Percentiles rank a stretch among this genome's conserved stretches.
These are phyloP conservation scores for Karstenula rhodostoma DNA, from an alignment of 2,329 filamentous ascomycete species.

Conservation along the genomic window DNA sequence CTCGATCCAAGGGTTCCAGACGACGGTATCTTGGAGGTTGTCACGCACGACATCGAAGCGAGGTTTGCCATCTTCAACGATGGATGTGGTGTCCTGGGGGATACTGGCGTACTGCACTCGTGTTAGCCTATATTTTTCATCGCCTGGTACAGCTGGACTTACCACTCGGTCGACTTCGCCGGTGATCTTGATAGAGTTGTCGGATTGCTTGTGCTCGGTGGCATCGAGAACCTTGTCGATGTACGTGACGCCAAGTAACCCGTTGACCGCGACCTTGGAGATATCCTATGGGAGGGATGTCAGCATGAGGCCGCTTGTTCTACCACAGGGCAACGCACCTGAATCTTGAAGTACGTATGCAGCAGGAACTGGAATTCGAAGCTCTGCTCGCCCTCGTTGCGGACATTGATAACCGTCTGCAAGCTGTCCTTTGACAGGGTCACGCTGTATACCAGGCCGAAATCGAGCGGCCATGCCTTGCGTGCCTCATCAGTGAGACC, in stretches of 20 bases:
- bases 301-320: not conserved
- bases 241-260: conserved; percentile 79
- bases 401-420: conserved; percentile 83
- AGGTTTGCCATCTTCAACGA: conserved; percentile 69
- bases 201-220: conserved; percentile 69
- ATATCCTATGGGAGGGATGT: conserved; percentile 70
- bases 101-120: conserved; percentile 67
- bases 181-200: conserved; percentile 71
- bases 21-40: conserved; percentile 85
- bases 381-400: conserved; percentile 81
- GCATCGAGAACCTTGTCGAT: conserved; percentile 81
- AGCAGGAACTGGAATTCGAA: conserved; percentile 93
- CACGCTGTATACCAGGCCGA: conserved; percentile 92
- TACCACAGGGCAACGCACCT: conserved; percentile 61
- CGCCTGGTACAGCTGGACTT: not conserved
- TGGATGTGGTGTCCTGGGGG: conserved; percentile 68
- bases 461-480: conserved; percentile 83
- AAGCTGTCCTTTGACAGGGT: conserved; percentile 78
- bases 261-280: conserved; percentile 72
- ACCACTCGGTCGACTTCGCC: conserved; percentile 82
- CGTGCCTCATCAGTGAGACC: conserved; percentile 74
- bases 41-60: conserved; percentile 80
- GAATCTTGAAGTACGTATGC: conserved; percentile 86
- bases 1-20: conserved; percentile 96
- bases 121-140: not conserved